Evolutionary conservation across 2,329 filamentous ascomycete genomes (phyloP), one percentile per base, ranked within the genome.

Genomic region (Chaetomium olivaceum): DNA sequence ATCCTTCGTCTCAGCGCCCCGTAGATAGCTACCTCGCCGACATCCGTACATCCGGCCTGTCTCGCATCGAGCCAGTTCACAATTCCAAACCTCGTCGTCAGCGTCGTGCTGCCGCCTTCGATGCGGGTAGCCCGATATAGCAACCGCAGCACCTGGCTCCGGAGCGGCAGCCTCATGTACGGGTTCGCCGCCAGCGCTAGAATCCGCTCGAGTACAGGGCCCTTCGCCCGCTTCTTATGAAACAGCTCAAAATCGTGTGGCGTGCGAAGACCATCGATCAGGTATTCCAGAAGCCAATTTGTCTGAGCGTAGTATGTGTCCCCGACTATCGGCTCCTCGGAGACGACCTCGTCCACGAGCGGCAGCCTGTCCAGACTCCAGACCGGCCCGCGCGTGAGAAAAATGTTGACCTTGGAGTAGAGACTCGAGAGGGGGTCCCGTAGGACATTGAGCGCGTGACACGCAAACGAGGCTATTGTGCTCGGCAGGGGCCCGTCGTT

Each of bases 371-470:
- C 86, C 21, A 89, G 74, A 14, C 88, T 83, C 94, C 94, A 98
- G 27, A 83, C 77, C 0, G 94, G 93, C 0, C 88, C 86, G 60
- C 88, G 88, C 25, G 91, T 91, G 43, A 98, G 85, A 76, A 93
- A 97, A 6, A 84, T 82, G 79, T 96, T 97, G 77, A 95, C 80
- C 75, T 97, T 97, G 65, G 88, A 86, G 75, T 97, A 98, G 46
- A 97, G 85, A 67, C 86, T 87, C 74, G 96, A 92, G 19, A 92
- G 83, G 0, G 94, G 94, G 67, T 92, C 89, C 25, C 83, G 85
- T 55, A 96, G 79, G 19, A 96, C 87, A 1, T 84, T 80, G 8
- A 96, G 81, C 1, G 89, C 87, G 69, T 87, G 87, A 56, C 85
- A 83, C 8, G 92, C 89, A 72, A 97, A 95, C 12, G 90, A 86